phyloP scores from a whole-genome alignment of 2,329 filamentous ascomycete species.

The Fusarium graminum region DNA sequence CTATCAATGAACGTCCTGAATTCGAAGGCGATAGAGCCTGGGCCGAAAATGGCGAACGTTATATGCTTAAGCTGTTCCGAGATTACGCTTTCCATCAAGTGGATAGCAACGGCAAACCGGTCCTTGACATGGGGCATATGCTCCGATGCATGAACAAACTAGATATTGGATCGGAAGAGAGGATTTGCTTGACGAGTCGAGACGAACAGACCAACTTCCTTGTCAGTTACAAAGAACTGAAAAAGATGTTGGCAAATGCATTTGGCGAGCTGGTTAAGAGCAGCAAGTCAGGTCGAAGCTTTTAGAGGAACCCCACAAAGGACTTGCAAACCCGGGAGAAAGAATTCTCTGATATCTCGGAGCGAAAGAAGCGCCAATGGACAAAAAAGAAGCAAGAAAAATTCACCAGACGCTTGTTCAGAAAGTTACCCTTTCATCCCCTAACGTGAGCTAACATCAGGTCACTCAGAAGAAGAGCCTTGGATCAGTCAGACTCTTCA shows the following conservation, averaged over 20 bases:
- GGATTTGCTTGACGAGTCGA: conserved; percentile 84
- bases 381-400: not conserved
- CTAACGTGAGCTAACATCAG: conserved; percentile 25
- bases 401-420: not conserved
- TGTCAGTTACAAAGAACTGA: conserved; percentile 91
- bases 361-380: not conserved
- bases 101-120: conserved; percentile 83
- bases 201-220: conserved; percentile 92
- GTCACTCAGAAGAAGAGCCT: conserved; percentile 21
- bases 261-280: conserved; percentile 70
- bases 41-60: conserved; percentile 93
- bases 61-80: conserved; percentile 92
- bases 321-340: conserved; percentile 11
- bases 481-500: conserved; percentile 23
- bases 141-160: conserved; percentile 89
- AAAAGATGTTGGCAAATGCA: conserved; percentile 69
- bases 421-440: conserved; percentile 7
- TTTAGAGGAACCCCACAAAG: conserved; percentile 48
- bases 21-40: conserved; percentile 82
- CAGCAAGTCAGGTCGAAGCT: conserved; percentile 54
- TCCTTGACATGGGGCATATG: conserved; percentile 89
- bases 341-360: not conserved
- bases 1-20: conserved; percentile 91
- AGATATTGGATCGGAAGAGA: conserved; percentile 89
- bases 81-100: conserved; percentile 99